Percentiles rank a stretch among this genome's conserved stretches.
Evolutionary conservation across 176 grass and related monocot species (phyloP).

Genomic region (Aegilops tauschii): DNA sequence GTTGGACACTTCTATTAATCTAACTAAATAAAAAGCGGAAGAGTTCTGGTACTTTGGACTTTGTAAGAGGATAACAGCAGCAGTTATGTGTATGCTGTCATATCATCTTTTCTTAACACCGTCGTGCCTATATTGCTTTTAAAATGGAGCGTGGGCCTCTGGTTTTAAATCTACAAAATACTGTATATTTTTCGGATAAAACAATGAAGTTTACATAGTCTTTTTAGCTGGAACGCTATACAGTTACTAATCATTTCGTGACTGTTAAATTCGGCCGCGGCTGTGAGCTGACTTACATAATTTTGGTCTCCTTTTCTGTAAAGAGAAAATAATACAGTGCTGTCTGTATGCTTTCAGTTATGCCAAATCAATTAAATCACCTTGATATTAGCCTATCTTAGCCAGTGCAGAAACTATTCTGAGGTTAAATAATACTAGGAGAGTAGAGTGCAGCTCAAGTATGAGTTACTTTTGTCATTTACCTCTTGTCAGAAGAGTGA

Average conservation of each 20-base stretch:
- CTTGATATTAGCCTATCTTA: not conserved
- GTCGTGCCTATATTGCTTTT: not conserved
- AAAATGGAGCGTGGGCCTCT: not conserved
- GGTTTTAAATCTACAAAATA: conserved; percentile 1
- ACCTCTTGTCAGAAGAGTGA: not conserved
- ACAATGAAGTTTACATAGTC: not conserved
- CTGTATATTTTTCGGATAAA: not conserved
- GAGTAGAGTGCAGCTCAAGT: not conserved
- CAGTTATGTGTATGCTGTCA: not conserved
- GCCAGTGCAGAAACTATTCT: not conserved
- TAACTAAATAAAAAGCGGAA: conserved; percentile 1
- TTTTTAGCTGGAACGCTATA: not conserved
- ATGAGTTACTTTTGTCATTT: not conserved
- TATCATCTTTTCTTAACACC: not conserved
- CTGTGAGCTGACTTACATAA: not conserved
- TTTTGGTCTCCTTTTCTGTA: not conserved
- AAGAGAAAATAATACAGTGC: not conserved
- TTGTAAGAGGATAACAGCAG: not conserved
- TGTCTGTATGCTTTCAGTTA: not conserved
- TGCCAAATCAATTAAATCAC: not conserved
- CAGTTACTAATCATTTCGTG: not conserved
- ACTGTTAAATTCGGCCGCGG: not conserved
- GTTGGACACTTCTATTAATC: not conserved
- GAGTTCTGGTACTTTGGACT: not conserved
- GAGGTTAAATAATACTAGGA: not conserved